Evolutionary conservation across 169 alveolate genomes (phyloP), one percentile per base, ranked within the genome.

Genomic region (Eimeria tenella): DNA sequence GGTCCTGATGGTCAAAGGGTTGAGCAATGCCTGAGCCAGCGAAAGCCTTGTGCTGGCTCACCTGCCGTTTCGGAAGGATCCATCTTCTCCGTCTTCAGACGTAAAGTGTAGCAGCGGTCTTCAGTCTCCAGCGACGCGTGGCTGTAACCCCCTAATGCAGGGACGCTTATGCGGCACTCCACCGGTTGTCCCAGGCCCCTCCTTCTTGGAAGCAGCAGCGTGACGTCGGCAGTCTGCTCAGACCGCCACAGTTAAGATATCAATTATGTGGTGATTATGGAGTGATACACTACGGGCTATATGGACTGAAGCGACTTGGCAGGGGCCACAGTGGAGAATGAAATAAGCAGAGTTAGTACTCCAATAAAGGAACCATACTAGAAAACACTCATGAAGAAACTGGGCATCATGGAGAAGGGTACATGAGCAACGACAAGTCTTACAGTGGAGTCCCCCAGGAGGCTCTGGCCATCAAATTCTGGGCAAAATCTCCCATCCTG

Each of bases 81-180:
- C 68, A 97, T 87, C 87, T 96, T 96, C 92, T 96, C 98, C 82
- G 98, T 96, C 79, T 96, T 94, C 82, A 97, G 93, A 81, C 98
- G 97, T 86, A 97, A 94, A 8, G 98, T 94, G 84, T 96, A 97
- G 82, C 93, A 95, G 81, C 96, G 94, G 23, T 95, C 97, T 60
- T 94, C 96, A 13, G 95, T 91, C 62, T 81, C 97, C 50, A 96
- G 97, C 58, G 93, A 73, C 11, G 98, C 91, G 75, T 96, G 96
- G 65, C 97, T 86, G 94, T 96, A 96, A 58, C 98, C 97, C 21
- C 98, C 98, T 7, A 96, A 94, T 11, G 98, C 97, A 15, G 98
- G 98, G 95, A 97, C 93, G 1, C 92, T 93, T 63, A 95, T 95
- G 55, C 93, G 92, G 82, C 95, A 95, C 92, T 94, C 87, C 86